These are phyloP conservation scores for Trapa bicornis DNA, from an alignment of 345 rosid species.

Conservation along the genomic window DNA sequence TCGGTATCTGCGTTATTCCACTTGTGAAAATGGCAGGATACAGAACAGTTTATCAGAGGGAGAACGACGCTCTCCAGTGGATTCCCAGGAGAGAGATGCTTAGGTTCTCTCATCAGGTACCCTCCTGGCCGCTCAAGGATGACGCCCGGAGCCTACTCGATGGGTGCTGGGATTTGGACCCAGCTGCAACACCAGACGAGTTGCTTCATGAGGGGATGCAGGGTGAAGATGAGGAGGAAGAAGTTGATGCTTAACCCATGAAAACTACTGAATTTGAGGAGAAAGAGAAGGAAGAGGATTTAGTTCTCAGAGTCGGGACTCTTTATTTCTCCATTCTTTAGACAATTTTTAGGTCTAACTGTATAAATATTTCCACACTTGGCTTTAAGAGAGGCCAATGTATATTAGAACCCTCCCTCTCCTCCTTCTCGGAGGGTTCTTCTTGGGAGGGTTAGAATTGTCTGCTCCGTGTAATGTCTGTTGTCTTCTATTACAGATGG, in stretches of 20 bases:
- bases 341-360: slow-evolving; percentile 38
- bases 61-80: slow-evolving; percentile 58
- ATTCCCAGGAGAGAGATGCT: slow-evolving; percentile 88
- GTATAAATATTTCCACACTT: slow-evolving; percentile 46
- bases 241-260: slow-evolving; percentile 3
- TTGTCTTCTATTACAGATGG: background rate
- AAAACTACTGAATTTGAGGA: background rate
- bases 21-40: slow-evolving; percentile 64
- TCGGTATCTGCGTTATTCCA: slow-evolving; percentile 70
- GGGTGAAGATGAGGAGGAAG: slow-evolving; percentile 12
- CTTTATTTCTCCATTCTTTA: slow-evolving; percentile 34
- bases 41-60: slow-evolving; percentile 80
- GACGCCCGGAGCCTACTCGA: slow-evolving; percentile 47
- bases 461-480: slow-evolving; percentile 20
- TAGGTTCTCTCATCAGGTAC: slow-evolving; percentile 85
- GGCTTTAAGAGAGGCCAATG: slow-evolving; percentile 23
- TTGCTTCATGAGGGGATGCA: slow-evolving; percentile 52
- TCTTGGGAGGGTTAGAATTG: slow-evolving; percentile 21
- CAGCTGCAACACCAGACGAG: slow-evolving; percentile 95
- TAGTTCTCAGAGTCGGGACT: slow-evolving; percentile 13
- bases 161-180: slow-evolving; percentile 92
- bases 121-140: slow-evolving; percentile 71
- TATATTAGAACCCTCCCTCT: slow-evolving; percentile 16
- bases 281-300: slow-evolving; percentile 14
- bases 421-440: slow-evolving; percentile 23